phyloP scores from a whole-genome alignment of 306 rosid species.

The Lupinus albus region DNA sequence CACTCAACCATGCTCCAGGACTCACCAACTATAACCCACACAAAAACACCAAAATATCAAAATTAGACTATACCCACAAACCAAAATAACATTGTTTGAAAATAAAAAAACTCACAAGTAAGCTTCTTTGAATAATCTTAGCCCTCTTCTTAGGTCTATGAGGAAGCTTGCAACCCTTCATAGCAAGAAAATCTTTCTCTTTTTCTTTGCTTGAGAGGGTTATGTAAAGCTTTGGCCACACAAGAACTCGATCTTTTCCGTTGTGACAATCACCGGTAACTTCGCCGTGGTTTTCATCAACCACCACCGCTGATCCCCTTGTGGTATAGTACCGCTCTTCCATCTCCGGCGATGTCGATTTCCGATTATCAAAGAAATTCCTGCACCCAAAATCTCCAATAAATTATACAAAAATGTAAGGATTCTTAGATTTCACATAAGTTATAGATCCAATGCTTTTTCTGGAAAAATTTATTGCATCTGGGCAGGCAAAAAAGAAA shows the following conservation, averaged over 20 bases:
- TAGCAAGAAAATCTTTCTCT: conserved; percentile 80
- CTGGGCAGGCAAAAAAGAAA: conserved; percentile 15
- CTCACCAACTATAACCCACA: conserved; percentile 65
- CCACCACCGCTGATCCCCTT: conserved; percentile 66
- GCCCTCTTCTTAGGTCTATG: conserved; percentile 87
- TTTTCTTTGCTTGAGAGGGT: conserved; percentile 80
- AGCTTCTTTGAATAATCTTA: conserved; percentile 72
- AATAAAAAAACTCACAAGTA: conserved; percentile 50
- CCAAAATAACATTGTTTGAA: background rate
- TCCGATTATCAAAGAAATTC: conserved; percentile 54
- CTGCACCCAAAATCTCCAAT: conserved; percentile 48
- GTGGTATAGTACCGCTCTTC: conserved; percentile 77
- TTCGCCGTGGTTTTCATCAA: conserved; percentile 58
- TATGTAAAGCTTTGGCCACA: conserved; percentile 73
- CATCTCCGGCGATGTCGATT: conserved; percentile 72
- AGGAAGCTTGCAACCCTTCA: conserved; percentile 84
- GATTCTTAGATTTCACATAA: background rate
- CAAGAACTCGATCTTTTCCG: conserved; percentile 60
- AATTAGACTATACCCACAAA: background rate
- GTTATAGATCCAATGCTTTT: conserved; percentile 27
- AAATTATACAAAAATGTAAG: background rate
- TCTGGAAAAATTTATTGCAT: background rate
- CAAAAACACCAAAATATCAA: background rate
- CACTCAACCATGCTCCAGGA: conserved; percentile 88
- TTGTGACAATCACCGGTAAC: conserved; percentile 45